Evolutionary conservation across 345 rosid species (phyloP), one percentile per base, ranked within the genome.

Genomic region (Aethionema arabicum): DNA sequence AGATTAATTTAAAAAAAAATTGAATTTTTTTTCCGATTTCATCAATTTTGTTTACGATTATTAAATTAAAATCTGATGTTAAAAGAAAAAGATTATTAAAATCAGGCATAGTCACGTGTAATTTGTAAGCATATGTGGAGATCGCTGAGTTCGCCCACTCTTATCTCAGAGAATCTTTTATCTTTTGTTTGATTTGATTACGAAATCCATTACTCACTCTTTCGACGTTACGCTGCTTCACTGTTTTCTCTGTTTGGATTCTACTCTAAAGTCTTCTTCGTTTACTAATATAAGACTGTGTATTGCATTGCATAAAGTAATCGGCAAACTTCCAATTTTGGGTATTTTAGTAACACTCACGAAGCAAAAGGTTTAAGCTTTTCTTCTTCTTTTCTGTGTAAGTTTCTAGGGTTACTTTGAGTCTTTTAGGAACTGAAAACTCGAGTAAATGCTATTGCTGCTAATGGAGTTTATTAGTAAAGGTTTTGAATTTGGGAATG

Each of bases 181-280:
- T 3, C 5, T 40, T 29, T 40, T 36, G 1, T 8, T 3, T 51
- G n/a, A 35, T 48, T 9, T 56, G 74, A 56, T 68, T 36, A 52
- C 40, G 43, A 44, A 63, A 63, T 50, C 63, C 52, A 70, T 29
- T 48, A 63, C 39, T 63, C 60, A 63, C 64, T 33, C 41, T n/a
- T 69, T 62, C 43, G 66, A 46, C 30, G 27, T 53, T 45, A 41
- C 61, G 68, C 6, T 55, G 32, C 48, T 33, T 49, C 43, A 41
- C 59, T 57, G 63, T 42, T 69, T 21, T 56, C 30, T 56, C 59
- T 5, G 36, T 31, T 63, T 56, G 69, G 50, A 14, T 63, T 63
- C 53, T 56, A 53, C 52, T 10, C 56, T 54, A 39, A 62, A 32
- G 8, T 54, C 67, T 16, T 8, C 44, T 41, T 27, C 38, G 15